These are phyloP conservation scores for Pontederia paniculata DNA, from an alignment of 176 grass and related monocot genomes.

Conservation along the genomic window DNA sequence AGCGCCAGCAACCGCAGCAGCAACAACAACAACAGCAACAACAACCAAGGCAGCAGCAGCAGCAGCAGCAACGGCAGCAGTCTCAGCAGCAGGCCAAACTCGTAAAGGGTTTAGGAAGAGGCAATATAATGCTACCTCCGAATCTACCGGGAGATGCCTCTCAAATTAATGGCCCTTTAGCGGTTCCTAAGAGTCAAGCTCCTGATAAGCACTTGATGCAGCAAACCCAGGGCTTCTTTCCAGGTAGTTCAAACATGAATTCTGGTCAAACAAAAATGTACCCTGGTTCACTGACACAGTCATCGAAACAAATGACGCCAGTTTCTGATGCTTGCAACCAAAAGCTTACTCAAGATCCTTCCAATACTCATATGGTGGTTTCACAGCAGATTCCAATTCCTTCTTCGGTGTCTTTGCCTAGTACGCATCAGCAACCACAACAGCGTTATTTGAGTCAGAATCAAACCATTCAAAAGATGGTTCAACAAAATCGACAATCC, in stretches of 20 bases:
- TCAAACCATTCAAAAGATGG: conserved; percentile 41
- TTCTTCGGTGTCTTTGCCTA: conserved; percentile 31
- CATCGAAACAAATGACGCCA: conserved; percentile 33
- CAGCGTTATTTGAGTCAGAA: conserved; percentile 45
- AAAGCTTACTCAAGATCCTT: conserved; percentile 37
- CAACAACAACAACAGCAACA: conserved; percentile 25
- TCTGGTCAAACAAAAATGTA: conserved; percentile 54
- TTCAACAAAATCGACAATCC: conserved; percentile 47
- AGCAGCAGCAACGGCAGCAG: conserved; percentile 49
- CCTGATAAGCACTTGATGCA: conserved; percentile 43
- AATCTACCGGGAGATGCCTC: conserved; percentile 37
- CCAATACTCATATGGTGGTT: conserved; percentile 33
- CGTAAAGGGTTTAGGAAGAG: conserved; percentile 74
- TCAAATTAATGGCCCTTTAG: conserved; percentile 32
- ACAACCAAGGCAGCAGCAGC: conserved; percentile 20
- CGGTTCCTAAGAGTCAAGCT: conserved; percentile 46
- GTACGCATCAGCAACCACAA: conserved; percentile 29
- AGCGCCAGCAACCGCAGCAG: conserved; percentile 65
- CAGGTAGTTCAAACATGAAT: conserved; percentile 37
- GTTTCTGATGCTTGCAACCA: conserved; percentile 43
- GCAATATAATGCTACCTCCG: conserved; percentile 62
- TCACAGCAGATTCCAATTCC: conserved; percentile 41
- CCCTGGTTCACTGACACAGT: conserved; percentile 36
- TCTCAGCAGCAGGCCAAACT: conserved; percentile 78
- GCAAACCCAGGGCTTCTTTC: conserved; percentile 38